phyloP scores from a whole-genome alignment of 1,284 basidiomycete genomes.

The Trametes pubescens region DNA sequence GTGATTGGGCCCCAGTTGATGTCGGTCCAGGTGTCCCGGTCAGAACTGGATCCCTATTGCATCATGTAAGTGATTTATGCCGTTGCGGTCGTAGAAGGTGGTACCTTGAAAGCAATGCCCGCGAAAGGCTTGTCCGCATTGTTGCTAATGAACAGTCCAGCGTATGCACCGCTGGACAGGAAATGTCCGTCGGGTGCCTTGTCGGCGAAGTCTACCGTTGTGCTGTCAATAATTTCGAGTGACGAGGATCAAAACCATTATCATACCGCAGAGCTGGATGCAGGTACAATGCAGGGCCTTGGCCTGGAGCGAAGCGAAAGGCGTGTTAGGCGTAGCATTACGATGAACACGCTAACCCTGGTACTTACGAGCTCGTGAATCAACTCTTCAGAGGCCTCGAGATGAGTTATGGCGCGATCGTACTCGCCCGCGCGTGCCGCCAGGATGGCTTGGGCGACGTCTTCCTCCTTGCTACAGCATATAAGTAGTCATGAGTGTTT shows the following conservation, averaged over 20 bases:
- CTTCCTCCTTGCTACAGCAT: conserved; percentile 6
- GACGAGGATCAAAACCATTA: too few relatives aligned
- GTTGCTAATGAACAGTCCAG: conserved; percentile 18
- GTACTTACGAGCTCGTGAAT: conserved; percentile 17
- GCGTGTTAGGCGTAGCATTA: neutral
- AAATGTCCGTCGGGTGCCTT: neutral
- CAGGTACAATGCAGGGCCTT: conserved; percentile 15
- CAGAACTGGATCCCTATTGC: conserved; percentile 10
- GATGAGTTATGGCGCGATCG: conserved; percentile 4
- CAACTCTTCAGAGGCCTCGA: conserved; percentile 15
- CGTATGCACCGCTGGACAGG: conserved; percentile 11
- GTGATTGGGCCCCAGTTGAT: conserved; percentile 5
- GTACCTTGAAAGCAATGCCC: conserved; percentile 23
- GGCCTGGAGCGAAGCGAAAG: conserved; percentile 3
- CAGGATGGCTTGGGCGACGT: conserved; percentile 8
- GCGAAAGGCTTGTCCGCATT: conserved; percentile 13
- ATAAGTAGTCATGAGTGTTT: neutral
- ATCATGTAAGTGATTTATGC: neutral
- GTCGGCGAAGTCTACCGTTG: conserved; percentile 5
- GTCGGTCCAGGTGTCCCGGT: conserved; percentile 8
- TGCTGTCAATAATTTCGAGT: neutral
- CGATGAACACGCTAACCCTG: too few relatives aligned
- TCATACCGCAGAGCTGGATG: conserved; percentile 13
- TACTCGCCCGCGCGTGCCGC: conserved; percentile 14
- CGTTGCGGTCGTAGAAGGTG: neutral